These are phyloP conservation scores for Vaccinium corymbosum DNA, from an alignment of 148 eudicot genomes.

Conservation along the genomic window DNA sequence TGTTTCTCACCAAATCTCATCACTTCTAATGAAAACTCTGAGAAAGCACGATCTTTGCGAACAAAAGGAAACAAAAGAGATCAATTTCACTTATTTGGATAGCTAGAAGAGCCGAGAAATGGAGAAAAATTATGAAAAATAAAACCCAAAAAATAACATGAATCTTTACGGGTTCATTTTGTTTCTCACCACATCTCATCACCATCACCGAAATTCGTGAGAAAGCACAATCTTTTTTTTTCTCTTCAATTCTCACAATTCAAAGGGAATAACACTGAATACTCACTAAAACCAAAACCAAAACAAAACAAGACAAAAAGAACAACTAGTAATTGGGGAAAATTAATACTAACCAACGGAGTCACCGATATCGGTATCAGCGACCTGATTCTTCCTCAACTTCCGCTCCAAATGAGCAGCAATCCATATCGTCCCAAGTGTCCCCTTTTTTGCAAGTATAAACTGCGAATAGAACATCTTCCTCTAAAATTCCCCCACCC, in stretches of 20 bases:
- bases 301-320: neutral
- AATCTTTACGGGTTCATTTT: neutral
- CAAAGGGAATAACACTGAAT: neutral
- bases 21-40: neutral
- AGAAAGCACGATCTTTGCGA: neutral
- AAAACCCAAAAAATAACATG: neutral
- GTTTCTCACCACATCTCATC: neutral
- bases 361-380: constrained; percentile 88
- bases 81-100: neutral
- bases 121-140: neutral
- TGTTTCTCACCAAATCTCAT: neutral
- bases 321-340: neutral
- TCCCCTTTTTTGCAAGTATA: constrained; percentile 93
- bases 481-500: constrained; percentile 6
- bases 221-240: neutral
- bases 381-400: constrained; percentile 91
- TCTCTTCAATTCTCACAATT: neutral
- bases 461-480: constrained; percentile 93
- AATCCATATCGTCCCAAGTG: constrained; percentile 90
- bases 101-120: neutral
- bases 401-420: constrained; percentile 96
- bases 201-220: neutral
- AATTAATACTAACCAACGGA: constrained; percentile 68
- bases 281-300: neutral
- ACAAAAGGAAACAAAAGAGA: neutral